Base-by-base conservation (phyloP, 2,329 filamentous ascomycete species). In the Fusarium tanahbumbuense region DNA sequence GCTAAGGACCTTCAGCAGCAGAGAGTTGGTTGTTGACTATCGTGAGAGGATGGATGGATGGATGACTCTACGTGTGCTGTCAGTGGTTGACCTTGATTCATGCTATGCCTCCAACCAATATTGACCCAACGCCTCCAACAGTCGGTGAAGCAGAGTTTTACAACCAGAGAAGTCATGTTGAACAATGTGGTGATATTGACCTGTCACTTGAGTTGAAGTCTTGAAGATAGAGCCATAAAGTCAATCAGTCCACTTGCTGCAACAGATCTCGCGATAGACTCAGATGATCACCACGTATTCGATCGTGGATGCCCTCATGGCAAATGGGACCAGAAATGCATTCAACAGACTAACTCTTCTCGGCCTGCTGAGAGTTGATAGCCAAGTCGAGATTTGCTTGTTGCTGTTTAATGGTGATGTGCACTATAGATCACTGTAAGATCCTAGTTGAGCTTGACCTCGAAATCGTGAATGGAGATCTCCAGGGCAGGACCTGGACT, bases 141-240 rank as follows among this genome's bases (percentile, higher is more conserved):
- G 67, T 52, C 66, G 67, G 67, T 69, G 67, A 64, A 41, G 47
- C 62, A 62, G 56, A 62, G 30, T 49, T 69, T 69, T 62, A 34
- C 15, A n/a, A 52, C 18, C 22, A 52, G 32, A 52, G 12, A 52
- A 52, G 48, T 61, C 55, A 55, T 48, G 55, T 46, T 48, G 34
- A 30, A 50, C 32, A 8, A 52, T 40, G 18, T 34, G 18, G 34
- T 52, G 48, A 52, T 52, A 16, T 27, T 40, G 27, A 48, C n/a
- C 13, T 56, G 37, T 64, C 60, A 58, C 22, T 50, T 48, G 48
- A 28, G 13, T 40, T 46, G 41, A 44, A 54, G 46, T 50, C 47
- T 40, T 46, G 41, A 44, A 50, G 46, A 55, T 50, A 32, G 53
- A 47, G 49, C 53, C 45, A 61, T 42, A 48, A 52, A 67, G 41